These are phyloP conservation scores for Dovyalis caffra DNA, from an alignment of 345 rosid species.

Conservation along the genomic window DNA sequence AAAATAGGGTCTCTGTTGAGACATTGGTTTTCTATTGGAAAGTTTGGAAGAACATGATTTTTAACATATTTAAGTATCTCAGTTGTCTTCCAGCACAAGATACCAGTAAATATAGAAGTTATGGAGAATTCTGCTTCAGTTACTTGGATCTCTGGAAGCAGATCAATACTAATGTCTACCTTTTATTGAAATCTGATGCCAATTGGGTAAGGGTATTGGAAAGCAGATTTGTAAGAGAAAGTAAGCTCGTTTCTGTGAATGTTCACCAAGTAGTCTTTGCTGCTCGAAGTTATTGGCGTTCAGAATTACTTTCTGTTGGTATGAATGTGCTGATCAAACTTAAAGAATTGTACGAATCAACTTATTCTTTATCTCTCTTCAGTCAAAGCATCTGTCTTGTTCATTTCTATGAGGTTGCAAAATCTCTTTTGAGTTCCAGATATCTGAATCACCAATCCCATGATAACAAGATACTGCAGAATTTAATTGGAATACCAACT, in stretches of 20 bases:
- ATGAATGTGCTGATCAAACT: constrained; percentile 20
- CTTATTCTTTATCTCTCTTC: constrained; percentile 17
- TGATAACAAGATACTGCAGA: neutral
- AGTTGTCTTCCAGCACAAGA: neutral
- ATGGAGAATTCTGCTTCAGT: constrained; percentile 11
- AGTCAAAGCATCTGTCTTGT: constrained; percentile 13
- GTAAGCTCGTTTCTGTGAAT: neutral
- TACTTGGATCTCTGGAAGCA: constrained; percentile 11
- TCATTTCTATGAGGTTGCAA: constrained; percentile 28
- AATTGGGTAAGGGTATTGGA: too few relatives aligned
- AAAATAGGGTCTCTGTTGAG: neutral
- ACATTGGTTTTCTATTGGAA: constrained; percentile 9
- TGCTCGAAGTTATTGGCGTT: constrained; percentile 8
- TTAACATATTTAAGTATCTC: neutral
- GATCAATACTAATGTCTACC: too few relatives aligned
- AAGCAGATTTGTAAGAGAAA: too few relatives aligned
- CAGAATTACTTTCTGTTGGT: constrained; percentile 3
- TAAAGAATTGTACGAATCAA: constrained; percentile 13
- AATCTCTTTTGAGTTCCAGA: constrained; percentile 23
- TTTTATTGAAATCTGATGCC: too few relatives aligned
- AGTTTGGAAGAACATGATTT: constrained; percentile 5
- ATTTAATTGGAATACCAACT: constrained; percentile 14
- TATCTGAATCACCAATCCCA: neutral
- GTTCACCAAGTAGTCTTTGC: neutral
- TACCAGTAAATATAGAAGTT: neutral